phyloP scores from a whole-genome alignment of 2,329 filamentous ascomycete species.

The Stachybotrys chartarum region DNA sequence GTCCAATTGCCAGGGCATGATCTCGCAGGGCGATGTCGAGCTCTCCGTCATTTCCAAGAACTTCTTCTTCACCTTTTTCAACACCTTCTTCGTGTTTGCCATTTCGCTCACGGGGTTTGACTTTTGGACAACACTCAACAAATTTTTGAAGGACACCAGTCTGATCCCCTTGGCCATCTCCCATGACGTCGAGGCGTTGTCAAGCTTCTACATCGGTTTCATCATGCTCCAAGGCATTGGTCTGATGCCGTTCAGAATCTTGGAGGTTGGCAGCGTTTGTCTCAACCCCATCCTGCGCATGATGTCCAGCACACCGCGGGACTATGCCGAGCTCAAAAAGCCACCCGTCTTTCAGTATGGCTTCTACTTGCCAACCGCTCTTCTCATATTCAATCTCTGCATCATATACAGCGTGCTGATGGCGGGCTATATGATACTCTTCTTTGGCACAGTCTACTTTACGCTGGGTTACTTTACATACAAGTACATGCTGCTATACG shows the following conservation, averaged over 20 bases:
- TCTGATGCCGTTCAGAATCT: slow-evolving; percentile 81
- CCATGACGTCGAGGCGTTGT: slow-evolving; percentile 63
- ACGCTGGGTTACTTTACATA: slow-evolving; percentile 79
- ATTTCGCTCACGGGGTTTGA: slow-evolving; percentile 75
- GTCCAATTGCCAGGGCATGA: slow-evolving; percentile 86
- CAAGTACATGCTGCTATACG: slow-evolving; percentile 96
- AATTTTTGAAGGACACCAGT: slow-evolving; percentile 72
- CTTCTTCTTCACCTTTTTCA: slow-evolving; percentile 99
- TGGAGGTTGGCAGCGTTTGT: slow-evolving; percentile 81
- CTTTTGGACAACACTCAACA: slow-evolving; percentile 64
- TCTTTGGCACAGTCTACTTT: slow-evolving; percentile 80
- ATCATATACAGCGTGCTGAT: slow-evolving; percentile 87
- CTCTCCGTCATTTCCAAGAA: slow-evolving; percentile 95
- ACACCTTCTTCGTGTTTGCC: slow-evolving; percentile 93
- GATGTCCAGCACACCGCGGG: slow-evolving; percentile 78
- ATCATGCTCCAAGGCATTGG: slow-evolving; percentile 93
- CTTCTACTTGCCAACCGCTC: slow-evolving; percentile 86
- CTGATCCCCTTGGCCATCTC: slow-evolving; percentile 72
- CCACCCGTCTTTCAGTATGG: slow-evolving; percentile 92
- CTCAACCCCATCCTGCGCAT: slow-evolving; percentile 77
- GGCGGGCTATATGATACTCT: slow-evolving; percentile 70
- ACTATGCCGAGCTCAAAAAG: slow-evolving; percentile 73
- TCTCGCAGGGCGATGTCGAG: slow-evolving; percentile 90
- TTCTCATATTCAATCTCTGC: slow-evolving; percentile 91
- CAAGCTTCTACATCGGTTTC: slow-evolving; percentile 86